Evolutionary conservation across 1,284 basidiomycete species (phyloP).

Genomic region (Irpex sp.): DNA sequence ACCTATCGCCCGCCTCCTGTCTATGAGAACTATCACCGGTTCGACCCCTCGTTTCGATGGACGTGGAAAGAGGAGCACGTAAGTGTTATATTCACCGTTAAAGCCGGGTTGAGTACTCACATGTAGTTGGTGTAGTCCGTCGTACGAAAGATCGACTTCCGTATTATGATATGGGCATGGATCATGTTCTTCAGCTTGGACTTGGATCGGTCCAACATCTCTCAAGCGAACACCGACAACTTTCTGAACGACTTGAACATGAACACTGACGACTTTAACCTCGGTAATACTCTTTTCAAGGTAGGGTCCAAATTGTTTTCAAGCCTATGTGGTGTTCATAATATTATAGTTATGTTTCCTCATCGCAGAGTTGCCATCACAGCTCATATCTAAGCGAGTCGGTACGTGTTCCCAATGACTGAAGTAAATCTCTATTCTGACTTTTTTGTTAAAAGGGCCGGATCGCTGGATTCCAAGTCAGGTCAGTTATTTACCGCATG

Average conservation of each 20-base stretch:
- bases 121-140: too few species aligned
- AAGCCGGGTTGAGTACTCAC: too few species aligned
- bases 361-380: slow-evolving; percentile 60
- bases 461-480: slow-evolving; percentile 71
- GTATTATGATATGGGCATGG: slow-evolving; percentile 60
- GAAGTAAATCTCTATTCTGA: too few species aligned
- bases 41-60: slow-evolving; percentile 65
- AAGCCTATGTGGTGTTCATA: too few species aligned
- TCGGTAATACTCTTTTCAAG: slow-evolving; percentile 47
- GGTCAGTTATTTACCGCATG: slow-evolving; percentile 25
- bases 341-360: slow-evolving; percentile 55
- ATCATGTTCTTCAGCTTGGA: slow-evolving; percentile 57
- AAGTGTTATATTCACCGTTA: slow-evolving; percentile 16
- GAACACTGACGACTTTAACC: slow-evolving; percentile 61
- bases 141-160: slow-evolving; percentile 55
- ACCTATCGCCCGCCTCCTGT: slow-evolving; percentile 50
- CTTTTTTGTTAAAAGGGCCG: too few species aligned
- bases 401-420: too few species aligned
- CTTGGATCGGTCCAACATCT: slow-evolving; percentile 52
- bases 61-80: slow-evolving; percentile 62
- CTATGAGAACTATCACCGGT: slow-evolving; percentile 62
- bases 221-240: slow-evolving; percentile 62
- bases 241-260: slow-evolving; percentile 58
- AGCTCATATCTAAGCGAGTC: slow-evolving; percentile 67
- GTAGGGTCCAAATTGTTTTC: too few species aligned